Evolutionary conservation across 202 grass and related monocot genomes (phyloP), one percentile per base, ranked within the genome.

Genomic region (Miscanthus sacchariflorus): DNA sequence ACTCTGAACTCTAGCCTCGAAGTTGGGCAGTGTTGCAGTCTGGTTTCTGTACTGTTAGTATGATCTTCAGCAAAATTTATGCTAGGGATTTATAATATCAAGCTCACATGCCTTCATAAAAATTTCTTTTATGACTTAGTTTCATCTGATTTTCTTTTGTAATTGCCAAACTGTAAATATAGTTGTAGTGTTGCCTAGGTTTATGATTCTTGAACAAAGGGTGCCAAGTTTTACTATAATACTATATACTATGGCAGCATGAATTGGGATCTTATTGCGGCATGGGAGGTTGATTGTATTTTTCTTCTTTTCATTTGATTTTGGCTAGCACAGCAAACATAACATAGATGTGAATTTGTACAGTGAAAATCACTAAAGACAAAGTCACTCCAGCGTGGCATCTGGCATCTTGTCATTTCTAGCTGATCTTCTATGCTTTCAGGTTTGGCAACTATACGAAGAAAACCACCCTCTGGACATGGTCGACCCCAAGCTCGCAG

Each of bases 391-490:
- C 46, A 54, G 30, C 25, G 28, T 30, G 28, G 28, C 28, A 30
- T 30, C 1, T 76, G 45, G 14, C 15, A 54, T 12, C 48, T 77
- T 77, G 11, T 3, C 9, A 5, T 56, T 28, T 67, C 0, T 67
- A 64, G n/a, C 59, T 64, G 24, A 4, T 23, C n/a, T 30, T 77
- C 4, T 56, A 38, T 61, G 59, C 4, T 82, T 45, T 64, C 86
- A 98, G 96, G 93, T 89, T 3, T 98, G 93, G 96, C 83, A 76
- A 58, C 83, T 98, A 38, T 93, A 91, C 4, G 96, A 98, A 48
- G 80, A 86, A 21, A 77, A 83, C 4, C 56, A 38, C 24, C 85
- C 91, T 14, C 72, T 98, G 7, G 92, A 91, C 9, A 13, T 98
- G 15, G 17, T 96, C 12, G 96, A 98, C 74, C 82, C 87, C 4